A percentile compares a stretch with the other conserved stretches of the same genome.
Conservation (phyloP, 163 green algal species). For the Volvox carteri region DNA sequence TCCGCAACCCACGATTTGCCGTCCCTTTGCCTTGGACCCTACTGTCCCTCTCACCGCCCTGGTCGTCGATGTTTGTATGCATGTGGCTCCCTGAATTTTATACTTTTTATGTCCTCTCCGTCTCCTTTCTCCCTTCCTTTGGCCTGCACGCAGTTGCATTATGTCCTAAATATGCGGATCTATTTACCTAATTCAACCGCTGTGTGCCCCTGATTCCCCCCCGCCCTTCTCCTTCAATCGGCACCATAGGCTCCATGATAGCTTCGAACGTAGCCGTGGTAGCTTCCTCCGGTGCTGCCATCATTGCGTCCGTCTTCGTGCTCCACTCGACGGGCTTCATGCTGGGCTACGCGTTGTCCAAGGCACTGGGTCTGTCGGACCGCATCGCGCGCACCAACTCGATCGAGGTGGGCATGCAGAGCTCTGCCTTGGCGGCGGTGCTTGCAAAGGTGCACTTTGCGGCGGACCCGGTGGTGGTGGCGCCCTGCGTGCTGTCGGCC, state of each 20-base stretch:
- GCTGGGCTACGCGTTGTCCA: slow-evolving; percentile 80
- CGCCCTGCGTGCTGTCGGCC: slow-evolving; percentile 80
- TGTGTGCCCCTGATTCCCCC: no score
- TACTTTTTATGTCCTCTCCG: no score
- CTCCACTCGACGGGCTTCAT: slow-evolving; percentile 81
- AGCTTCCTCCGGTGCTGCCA: slow-evolving; percentile 56
- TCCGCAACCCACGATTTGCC: no score
- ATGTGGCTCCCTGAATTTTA: no score
- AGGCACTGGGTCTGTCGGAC: slow-evolving; percentile 70
- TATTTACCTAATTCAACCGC: no score
- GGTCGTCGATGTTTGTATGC: no score
- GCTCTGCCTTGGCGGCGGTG: slow-evolving; percentile 80
- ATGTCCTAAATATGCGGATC: no score
- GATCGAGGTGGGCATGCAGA: slow-evolving; percentile 80
- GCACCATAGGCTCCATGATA: slow-evolving; percentile 69
- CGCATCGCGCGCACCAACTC: slow-evolving; percentile 76
- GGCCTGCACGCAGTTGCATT: no score
- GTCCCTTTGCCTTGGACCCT: no score
- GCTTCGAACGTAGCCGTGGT: slow-evolving; percentile 67
- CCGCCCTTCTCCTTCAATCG: no score
- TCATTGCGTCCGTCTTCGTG: slow-evolving; percentile 64
- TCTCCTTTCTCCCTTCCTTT: no score
- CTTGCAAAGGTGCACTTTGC: slow-evolving; percentile 83
- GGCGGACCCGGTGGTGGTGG: slow-evolving; percentile 73
- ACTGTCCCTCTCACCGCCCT: no score